Evolutionary conservation across 345 rosid genomes (phyloP), one percentile per base, ranked within the genome.

Genomic region (Citrus medica): DNA sequence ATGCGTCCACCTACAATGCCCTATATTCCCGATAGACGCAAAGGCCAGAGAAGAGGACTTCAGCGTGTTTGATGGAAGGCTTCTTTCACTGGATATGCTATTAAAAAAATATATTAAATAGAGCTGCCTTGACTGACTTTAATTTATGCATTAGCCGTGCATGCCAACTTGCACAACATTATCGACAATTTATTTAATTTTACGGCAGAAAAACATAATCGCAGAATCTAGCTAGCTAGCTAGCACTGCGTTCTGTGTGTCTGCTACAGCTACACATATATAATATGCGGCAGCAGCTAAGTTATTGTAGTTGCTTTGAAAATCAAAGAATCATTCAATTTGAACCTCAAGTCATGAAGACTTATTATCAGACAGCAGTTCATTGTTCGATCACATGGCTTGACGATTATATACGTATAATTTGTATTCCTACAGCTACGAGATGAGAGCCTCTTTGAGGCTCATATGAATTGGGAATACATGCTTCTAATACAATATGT

Each of bases 1-100:
- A 46, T 48, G 80, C 25, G 80, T 83, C 86, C 78, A 67, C 77
- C 42, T 79, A 81, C 88, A 83, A 71, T 63, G 86, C 76, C 86
- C 83, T 77, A 22, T 76, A 63, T 76, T 79, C 74, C 81, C 82
- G 79, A 73, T 63, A 33, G 53, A 71, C 67, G 76, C 58, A 40
- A 78, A 38, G 13, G 78, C 60, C 22, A 56, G 2, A 48, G 53
- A 25, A 17, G 38, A 75, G 32, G 60, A 61, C 37, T 73, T 40
- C 32, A 64, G 58, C 82, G 58, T 82, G 88, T 83, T 67, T 69
- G 51, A 59, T 51, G 82, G 80, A 13, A 38, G 9, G 24, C 51
- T 68, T 42, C 72, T 67, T 71, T 56, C 76, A 24, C 13, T 69
- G 61, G 65, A 42, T 28, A 3, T 8, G 10, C 24, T 6, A 24